Conservation (phyloP, 306 rosid genomes). For the Luffa acutangula region DNA sequence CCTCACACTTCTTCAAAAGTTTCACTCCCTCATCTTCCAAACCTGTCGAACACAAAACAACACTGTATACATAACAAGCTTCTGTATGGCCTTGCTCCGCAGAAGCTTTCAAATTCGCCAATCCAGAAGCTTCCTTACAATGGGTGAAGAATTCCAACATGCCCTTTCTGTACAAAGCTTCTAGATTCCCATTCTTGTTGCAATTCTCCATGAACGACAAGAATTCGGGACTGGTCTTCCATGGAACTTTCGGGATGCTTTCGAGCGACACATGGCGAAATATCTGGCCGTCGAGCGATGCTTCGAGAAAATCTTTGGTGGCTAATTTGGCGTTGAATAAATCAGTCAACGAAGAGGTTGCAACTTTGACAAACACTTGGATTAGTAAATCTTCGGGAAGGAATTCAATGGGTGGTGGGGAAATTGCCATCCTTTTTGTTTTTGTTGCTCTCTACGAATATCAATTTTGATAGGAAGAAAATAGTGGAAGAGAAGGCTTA, state of each 20-base stretch:
- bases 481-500: too few relatives aligned
- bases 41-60: conserved; percentile 16
- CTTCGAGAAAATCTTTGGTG: background rate
- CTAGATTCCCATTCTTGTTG: conserved; percentile 19
- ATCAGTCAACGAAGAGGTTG: conserved; percentile 17
- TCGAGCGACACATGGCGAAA: conserved; percentile 20
- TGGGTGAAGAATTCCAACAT: conserved; percentile 21
- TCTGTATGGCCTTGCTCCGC: conserved; percentile 21
- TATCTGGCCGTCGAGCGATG: background rate
- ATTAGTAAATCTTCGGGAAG: conserved; percentile 26
- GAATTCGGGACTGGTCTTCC: conserved; percentile 6
- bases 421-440: background rate
- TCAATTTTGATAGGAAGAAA: too few relatives aligned
- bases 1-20: conserved; percentile 5
- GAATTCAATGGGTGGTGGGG: background rate
- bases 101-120: conserved; percentile 17
- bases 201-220: conserved; percentile 15
- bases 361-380: conserved; percentile 24
- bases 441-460: too few relatives aligned
- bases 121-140: background rate
- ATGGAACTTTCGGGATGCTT: conserved; percentile 7
- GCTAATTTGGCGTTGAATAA: conserved; percentile 16
- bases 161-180: conserved; percentile 26
- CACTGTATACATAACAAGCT: conserved; percentile 14
- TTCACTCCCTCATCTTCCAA: background rate